These are phyloP conservation scores for Arthroderma sp. DNA, from an alignment of 2,329 filamentous ascomycete species.

Conservation along the genomic window DNA sequence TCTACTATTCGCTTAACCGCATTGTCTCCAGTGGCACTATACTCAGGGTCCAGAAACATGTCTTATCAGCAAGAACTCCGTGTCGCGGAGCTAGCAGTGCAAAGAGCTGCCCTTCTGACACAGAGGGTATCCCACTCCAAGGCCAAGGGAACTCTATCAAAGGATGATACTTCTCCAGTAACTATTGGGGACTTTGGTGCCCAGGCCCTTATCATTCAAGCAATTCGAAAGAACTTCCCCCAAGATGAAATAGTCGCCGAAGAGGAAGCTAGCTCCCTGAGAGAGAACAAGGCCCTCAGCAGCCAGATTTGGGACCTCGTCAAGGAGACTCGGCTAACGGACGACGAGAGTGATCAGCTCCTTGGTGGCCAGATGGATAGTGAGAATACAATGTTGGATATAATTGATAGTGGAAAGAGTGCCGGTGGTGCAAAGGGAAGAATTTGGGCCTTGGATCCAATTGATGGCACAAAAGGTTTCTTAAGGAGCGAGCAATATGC, in stretches of 20 bases:
- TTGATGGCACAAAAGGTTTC: slow-evolving; percentile 97
- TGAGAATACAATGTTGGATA: slow-evolving; percentile 48
- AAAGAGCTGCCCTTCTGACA: slow-evolving; percentile 64
- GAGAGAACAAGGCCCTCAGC: slow-evolving; percentile 55
- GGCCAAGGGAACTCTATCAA: slow-evolving; percentile 85
- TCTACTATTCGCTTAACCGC: slow-evolving; percentile 16
- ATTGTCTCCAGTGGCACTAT: neutral
- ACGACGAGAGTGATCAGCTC: slow-evolving; percentile 49
- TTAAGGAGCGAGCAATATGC: slow-evolving; percentile 93
- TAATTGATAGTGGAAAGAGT: slow-evolving; percentile 42
- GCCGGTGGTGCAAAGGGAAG: slow-evolving; percentile 34
- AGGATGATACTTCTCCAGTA: slow-evolving; percentile 91
- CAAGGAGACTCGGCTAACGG: slow-evolving; percentile 54
- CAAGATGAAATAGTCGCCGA: slow-evolving; percentile 85
- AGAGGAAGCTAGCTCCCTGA: slow-evolving; percentile 75
- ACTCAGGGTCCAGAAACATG: slow-evolving; percentile 19
- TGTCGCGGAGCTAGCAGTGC: slow-evolving; percentile 76
- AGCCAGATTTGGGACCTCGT: slow-evolving; percentile 78
- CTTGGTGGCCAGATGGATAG: slow-evolving; percentile 57
- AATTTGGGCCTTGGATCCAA: slow-evolving; percentile 94
- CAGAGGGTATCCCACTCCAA: slow-evolving; percentile 73
- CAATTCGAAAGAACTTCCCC: slow-evolving; percentile 81
- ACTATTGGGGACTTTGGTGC: slow-evolving; percentile 97
- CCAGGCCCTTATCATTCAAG: slow-evolving; percentile 87
- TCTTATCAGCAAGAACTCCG: slow-evolving; percentile 65